Evolutionary conservation across 352 stramenopile genomes (phyloP), one percentile per base, ranked within the genome.

Genomic region (Phytophthora uliginosa): DNA sequence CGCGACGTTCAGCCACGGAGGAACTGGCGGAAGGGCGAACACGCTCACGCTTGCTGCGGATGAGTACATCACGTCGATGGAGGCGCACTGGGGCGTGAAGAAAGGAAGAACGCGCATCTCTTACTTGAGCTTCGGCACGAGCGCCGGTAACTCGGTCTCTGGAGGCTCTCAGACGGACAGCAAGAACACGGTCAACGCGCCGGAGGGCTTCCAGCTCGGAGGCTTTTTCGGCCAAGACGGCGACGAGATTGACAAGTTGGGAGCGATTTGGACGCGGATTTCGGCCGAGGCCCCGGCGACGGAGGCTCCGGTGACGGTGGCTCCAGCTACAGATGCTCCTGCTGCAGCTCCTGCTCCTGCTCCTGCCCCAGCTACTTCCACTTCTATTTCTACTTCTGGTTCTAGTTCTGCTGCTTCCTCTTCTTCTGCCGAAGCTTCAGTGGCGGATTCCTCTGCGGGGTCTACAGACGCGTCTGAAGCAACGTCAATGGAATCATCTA

Each of bases 161-260:
- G 66, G 48, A 24, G 72, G 72, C 3, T 69, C 66, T 0, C 47
- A 59, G 57, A 76, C 72, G 17, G 50, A 73, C 8, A 56, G 28
- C 13, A 76, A 66, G 38, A 54, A 63, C 26, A 69, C 57, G 8
- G 72, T 75, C 5, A 76, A 18, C 1, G 72, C 72, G 7, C 72
- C 72, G 1, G 52, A 76, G 13, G 72, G 72, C 2, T 79, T 79
- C 40, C 72, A 79, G 24, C 62, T 79, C 45, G 72, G 66, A 13
- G 72, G 72, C 0, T 76, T 79, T 26, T 69, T 69, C 20, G 72
- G 72, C n/a, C 72, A 45, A 22, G 66, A 66, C 33, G 62, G 67
- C 9, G 20, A 73, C 5, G 61, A 69, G 33, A 57, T 79, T 31
- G 62, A 79, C 47, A 64, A 55, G 36, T 54, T 79, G 31, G 72